Evolutionary conservation across 108 stramenopile genomes (phyloP), one percentile per base, ranked within the genome.

Genomic region (Cyclotella sp.): DNA sequence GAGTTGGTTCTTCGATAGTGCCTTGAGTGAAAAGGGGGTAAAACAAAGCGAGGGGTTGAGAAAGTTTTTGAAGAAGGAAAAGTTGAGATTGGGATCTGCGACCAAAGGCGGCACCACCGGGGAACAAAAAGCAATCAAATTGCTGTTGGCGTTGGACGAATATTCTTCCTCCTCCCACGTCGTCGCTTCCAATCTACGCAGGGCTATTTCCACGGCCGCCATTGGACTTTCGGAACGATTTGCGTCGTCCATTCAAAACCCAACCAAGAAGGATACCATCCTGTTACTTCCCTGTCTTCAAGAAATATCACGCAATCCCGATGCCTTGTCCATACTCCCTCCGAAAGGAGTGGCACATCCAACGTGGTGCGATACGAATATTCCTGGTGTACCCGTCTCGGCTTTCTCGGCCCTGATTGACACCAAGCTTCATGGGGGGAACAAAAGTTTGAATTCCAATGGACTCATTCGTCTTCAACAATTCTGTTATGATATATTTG

Each of bases 291-390:
- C 92, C 3, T 78, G 85, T 44, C 82, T 97, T 13, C 95, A 96
- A 76, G 97, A 97, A 74, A 94, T 94, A 42, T 88, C 87, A 27
- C 72, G 81, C 54, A 97, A 97, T 78, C 91, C 94, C 0, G 97
- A 97, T 81, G 95, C 97, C 6, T 74, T 91, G 15, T 84, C 81
- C 55, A 93, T 97, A 52, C 85, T 93, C 7, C 92, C 92, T 6
- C 70, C 92, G 4, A 22, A 77, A 9, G 78, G 73, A 10, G 54
- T 45, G n/a, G 79, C 87, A 1, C 71, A 82, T 24, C 72, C 86
- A 0, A 86, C 92, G 0, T 93, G 86, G 89, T 93, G 87, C 30
- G 95, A 96, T 73, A 54, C 24, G 9, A 13, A 39, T 18, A 76
- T 83, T 47, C 55, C 86, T 68, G 46, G 73, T 61, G 27, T 73